These are phyloP conservation scores for Aegilops umbellulata DNA, from an alignment of 176 grass and related monocot genomes.

Conservation along the genomic window DNA sequence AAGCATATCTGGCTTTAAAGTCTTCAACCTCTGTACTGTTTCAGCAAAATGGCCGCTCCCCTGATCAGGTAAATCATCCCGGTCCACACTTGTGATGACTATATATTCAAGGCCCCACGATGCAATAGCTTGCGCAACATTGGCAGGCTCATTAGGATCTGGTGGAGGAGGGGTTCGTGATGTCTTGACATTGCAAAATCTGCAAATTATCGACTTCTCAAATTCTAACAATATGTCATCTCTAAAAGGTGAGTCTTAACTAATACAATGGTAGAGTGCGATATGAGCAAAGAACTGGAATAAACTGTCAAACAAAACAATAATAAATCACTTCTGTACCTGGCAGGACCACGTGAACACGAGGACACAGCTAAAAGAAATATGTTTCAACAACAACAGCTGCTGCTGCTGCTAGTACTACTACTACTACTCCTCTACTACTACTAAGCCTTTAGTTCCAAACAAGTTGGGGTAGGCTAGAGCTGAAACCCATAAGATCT, in stretches of 20 bases:
- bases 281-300: neutral
- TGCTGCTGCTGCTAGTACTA: too few relatives aligned
- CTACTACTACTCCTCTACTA: too few relatives aligned
- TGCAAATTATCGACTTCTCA: conserved; percentile 30
- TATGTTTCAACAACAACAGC: too few relatives aligned
- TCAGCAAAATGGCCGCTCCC: conserved; percentile 91
- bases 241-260: conserved; percentile 10
- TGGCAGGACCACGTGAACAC: neutral
- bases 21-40: conserved; percentile 82
- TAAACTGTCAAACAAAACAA: neutral
- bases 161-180: conserved; percentile 87
- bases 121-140: conserved; percentile 95
- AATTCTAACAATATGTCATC: neutral
- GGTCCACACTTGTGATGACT: conserved; percentile 95
- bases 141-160: conserved; percentile 81
- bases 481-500: too few relatives aligned
- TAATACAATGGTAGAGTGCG: neutral
- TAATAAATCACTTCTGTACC: neutral
- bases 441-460: too few relatives aligned
- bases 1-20: conserved; percentile 78
- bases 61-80: conserved; percentile 91
- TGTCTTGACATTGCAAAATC: conserved; percentile 99
- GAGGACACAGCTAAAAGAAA: neutral
- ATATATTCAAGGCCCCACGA: conserved; percentile 97
- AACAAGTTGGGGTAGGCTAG: too few relatives aligned